phyloP scores from a whole-genome alignment of 192 early-diverging fungal species.

The Gonapodya sp. region DNA sequence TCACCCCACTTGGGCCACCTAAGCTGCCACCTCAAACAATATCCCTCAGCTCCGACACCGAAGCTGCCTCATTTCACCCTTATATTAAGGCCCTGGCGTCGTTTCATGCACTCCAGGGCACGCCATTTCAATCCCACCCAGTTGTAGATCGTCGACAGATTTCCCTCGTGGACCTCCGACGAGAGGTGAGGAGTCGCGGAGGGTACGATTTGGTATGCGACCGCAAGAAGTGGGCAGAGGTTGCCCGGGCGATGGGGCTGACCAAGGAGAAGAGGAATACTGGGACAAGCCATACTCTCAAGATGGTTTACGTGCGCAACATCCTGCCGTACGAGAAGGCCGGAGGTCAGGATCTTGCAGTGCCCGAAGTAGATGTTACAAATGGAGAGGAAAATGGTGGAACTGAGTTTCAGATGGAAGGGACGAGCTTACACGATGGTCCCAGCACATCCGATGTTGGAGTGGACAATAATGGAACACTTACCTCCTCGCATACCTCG shows the following conservation, averaged over 20 bases:
- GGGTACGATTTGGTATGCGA: background rate
- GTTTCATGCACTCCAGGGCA: background rate
- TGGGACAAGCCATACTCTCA: background rate
- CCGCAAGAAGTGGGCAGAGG: background rate
- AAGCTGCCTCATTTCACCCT: background rate
- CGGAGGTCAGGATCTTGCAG: too few species aligned
- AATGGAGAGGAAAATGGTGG: too few species aligned
- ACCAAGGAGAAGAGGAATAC: background rate
- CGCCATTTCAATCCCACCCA: background rate
- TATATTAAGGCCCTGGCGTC: background rate
- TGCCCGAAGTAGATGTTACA: too few species aligned
- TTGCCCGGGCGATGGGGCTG: background rate
- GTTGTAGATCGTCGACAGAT: background rate
- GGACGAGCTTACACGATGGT: too few species aligned
- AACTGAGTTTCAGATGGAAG: too few species aligned
- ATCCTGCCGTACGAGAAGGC: background rate
- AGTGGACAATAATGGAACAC: too few species aligned
- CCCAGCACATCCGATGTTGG: too few species aligned
- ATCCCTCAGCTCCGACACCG: too few species aligned
- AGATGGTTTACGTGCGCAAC: background rate
- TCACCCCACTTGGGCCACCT: background rate
- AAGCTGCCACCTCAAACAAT: background rate
- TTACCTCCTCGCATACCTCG: too few species aligned
- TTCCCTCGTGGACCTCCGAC: background rate
- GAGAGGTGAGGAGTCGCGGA: background rate